Evolutionary conservation across 345 rosid species (phyloP), one percentile per base, ranked within the genome.

Genomic region (Aquilaria yunnanensis): DNA sequence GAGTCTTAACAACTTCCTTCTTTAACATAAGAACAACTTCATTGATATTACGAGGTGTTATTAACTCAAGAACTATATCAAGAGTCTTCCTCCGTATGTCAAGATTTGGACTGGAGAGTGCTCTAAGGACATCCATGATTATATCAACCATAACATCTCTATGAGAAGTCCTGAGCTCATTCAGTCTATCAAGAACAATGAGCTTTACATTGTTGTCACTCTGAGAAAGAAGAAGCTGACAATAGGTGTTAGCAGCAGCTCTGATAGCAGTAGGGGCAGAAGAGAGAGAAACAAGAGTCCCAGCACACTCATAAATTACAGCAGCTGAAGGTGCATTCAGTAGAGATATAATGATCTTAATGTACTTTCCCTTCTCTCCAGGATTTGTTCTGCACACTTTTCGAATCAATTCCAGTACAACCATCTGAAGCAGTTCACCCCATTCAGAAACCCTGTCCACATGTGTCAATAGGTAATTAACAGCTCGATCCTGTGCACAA

Each of bases 201-300:
- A 87, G 88, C 75, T 87, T 87, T 59, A 87, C 88, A 67, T 87
- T 87, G 78, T 87, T 85, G 57, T 87, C 95, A 63, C 95, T 87
- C 70, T 87, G 90, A n/a, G 95, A 85, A 47, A 77, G 69, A 70
- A 87, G 82, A 59, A 87, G 88, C 81, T 87, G 95, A 53, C 87
- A 74, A 67, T 85, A 87, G 30, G 90, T 87, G 74, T 69, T 83
- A 5, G 95, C 90, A 58, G 90, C 95, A 47, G 82, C 82, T 69
- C 83, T 76, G 41, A 87, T 79, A 8, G 95, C 95, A 29, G 88
- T 83, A 10, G 95, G 95, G 12, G 95, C 95, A 23, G 95, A 87
- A 60, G 95, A 87, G 16, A 87, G 69, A 56, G 95, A 87, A 71
- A 87, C 95, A 55, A 87, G 86, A 9, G 94, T 80, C 14, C 82